Conservation (phyloP, 345 rosid genomes). For the Turnera subulata region DNA sequence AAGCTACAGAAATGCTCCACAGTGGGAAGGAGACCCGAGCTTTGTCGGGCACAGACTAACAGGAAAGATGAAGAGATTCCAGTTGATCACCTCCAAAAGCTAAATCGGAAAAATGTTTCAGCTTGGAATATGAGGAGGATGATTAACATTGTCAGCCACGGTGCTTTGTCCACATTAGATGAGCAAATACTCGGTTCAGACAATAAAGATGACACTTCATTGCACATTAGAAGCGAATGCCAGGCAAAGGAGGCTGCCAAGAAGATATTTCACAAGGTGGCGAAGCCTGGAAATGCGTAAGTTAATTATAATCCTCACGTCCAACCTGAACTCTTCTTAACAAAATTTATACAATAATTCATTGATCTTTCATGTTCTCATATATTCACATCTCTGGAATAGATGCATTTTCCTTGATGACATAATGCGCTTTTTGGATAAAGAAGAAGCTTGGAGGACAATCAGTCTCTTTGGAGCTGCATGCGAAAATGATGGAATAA, state of each 20-base stretch:
- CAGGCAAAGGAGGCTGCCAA: no score
- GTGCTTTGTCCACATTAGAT: not conserved
- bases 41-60: conserved; percentile 7
- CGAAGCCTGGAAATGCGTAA: no score
- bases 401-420: conserved; percentile 35
- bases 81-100: not conserved
- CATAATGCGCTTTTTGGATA: conserved; percentile 36
- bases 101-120: not conserved
- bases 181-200: not conserved
- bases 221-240: not conserved
- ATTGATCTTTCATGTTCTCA: no score
- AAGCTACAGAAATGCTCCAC: conserved; percentile 5
- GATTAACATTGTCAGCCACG: not conserved
- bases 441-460: conserved; percentile 33
- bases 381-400: not conserved
- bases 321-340: no score
- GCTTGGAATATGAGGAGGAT: not conserved
- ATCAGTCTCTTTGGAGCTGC: conserved; percentile 27
- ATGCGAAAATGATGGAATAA: conserved; percentile 20
- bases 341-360: no score
- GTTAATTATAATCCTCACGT: no score
- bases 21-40: conserved; percentile 14
- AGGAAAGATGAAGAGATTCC: conserved; percentile 5
- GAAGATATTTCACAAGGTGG: no score
- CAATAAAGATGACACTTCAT: not conserved